Evolutionary conservation across 2,329 filamentous ascomycete species (phyloP).

Genomic region (Phyllosticta citriasiana): DNA sequence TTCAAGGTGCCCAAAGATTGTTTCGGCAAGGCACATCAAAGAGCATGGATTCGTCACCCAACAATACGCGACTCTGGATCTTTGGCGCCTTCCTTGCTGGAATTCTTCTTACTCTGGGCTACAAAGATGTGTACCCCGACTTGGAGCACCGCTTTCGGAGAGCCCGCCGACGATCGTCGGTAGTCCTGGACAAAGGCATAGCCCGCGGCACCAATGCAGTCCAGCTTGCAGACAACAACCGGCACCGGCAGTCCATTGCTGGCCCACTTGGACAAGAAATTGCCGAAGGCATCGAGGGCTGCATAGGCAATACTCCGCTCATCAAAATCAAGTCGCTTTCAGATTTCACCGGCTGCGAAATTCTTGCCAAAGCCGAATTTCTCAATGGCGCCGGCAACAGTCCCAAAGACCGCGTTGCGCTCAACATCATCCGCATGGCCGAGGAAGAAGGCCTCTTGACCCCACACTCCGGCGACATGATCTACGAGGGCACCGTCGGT

Average conservation of each 20-base stretch:
- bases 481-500: conserved; percentile 95
- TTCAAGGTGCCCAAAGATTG: background rate
- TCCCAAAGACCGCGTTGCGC: conserved; percentile 88
- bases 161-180: background rate
- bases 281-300: conserved; percentile 74
- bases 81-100: conserved; percentile 68
- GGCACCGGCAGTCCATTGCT: background rate
- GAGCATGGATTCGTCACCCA: conserved; percentile 13
- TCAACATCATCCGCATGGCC: conserved; percentile 75
- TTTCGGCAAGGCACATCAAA: background rate
- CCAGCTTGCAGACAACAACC: conserved; percentile 8
- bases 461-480: conserved; percentile 77
- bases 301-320: conserved; percentile 88
- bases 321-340: conserved; percentile 79
- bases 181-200: background rate
- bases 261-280: conserved; percentile 31
- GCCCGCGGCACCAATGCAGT: background rate
- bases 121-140: conserved; percentile 72
- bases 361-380: conserved; percentile 92
- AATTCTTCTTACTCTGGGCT: conserved; percentile 61
- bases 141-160: conserved; percentile 50
- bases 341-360: conserved; percentile 75
- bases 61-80: conserved; percentile 46
- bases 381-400: conserved; percentile 90
- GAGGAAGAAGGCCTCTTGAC: conserved; percentile 67